Evolutionary conservation across 306 rosid genomes (phyloP).

Genomic region (Elaeagnus macrophylla): DNA sequence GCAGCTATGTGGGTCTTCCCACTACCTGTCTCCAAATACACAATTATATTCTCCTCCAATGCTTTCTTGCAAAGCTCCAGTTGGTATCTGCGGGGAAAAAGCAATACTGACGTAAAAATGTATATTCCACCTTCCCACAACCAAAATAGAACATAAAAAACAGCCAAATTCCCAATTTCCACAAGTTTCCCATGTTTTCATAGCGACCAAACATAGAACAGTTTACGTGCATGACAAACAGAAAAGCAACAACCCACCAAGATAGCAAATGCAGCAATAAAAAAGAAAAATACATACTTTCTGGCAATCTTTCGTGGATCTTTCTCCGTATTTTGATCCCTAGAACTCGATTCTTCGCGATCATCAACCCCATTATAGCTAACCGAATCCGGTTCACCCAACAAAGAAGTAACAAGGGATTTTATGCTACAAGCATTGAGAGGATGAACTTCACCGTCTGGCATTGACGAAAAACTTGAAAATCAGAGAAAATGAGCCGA

Average conservation of each 20-base stretch:
- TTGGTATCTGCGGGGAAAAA: slow-evolving; percentile 57
- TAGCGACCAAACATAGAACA: slow-evolving; percentile 9
- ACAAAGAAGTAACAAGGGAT: slow-evolving; percentile 1
- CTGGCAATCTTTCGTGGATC: slow-evolving; percentile 63
- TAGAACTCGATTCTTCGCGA: slow-evolving; percentile 17
- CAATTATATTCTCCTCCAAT: slow-evolving; percentile 77
- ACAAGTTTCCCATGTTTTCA: slow-evolving; percentile 4
- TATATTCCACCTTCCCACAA: no score
- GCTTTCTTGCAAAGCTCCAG: slow-evolving; percentile 77
- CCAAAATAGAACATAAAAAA: no score
- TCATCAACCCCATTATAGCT: slow-evolving; percentile 10
- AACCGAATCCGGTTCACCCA: slow-evolving; percentile 9
- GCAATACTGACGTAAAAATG: no score
- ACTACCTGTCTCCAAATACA: slow-evolving; percentile 86
- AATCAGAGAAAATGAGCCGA: no score
- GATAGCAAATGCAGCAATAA: slow-evolving; percentile 12
- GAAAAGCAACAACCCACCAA: slow-evolving; percentile 1
- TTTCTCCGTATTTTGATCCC: slow-evolving; percentile 21
- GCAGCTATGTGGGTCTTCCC: slow-evolving; percentile 95
- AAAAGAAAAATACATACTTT: slow-evolving; percentile 43
- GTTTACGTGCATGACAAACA: slow-evolving; percentile 2
- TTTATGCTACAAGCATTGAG: background rate
- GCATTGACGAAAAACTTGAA: no score
- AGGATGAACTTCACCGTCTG: slow-evolving; percentile 21
- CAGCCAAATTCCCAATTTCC: background rate